Conservation (phyloP, 805 yeast species). For the Allodekkera sacchari region DNA sequence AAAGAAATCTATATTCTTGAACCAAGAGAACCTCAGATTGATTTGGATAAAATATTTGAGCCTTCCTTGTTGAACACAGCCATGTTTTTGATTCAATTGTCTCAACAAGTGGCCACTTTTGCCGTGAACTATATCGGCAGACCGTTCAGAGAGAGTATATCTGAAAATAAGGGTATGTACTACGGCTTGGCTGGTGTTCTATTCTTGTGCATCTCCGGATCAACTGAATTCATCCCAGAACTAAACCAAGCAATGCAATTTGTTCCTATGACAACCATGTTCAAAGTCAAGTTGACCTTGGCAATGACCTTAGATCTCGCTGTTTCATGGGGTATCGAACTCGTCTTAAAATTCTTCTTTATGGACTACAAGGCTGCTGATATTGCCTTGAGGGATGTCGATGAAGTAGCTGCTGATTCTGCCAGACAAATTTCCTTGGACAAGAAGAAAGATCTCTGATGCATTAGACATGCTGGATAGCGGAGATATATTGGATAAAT, state of each 20-base stretch:
- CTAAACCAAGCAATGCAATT: constrained; percentile 85
- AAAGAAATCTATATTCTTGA: constrained; percentile 77
- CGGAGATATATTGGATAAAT: too few species aligned
- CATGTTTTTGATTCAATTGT: constrained; percentile 85
- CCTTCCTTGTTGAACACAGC: constrained; percentile 95
- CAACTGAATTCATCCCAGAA: constrained; percentile 93
- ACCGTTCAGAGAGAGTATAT: constrained; percentile 88
- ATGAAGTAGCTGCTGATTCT: constrained; percentile 12
- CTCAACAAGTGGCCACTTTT: constrained; percentile 95
- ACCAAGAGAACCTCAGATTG: constrained; percentile 87
- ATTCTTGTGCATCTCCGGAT: constrained; percentile 78
- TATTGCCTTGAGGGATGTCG: constrained; percentile 47
- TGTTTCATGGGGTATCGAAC: constrained; percentile 70
- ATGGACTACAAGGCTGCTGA: constrained; percentile 91
- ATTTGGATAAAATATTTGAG: constrained; percentile 76
- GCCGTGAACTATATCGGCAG: constrained; percentile 97
- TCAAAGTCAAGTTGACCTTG: constrained; percentile 70
- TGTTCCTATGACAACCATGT: constrained; percentile 70
- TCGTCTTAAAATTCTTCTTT: constrained; percentile 72
- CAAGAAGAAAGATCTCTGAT: too few species aligned
- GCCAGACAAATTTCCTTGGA: too few species aligned
- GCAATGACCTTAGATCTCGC: constrained; percentile 70
- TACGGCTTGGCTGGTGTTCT: constrained; percentile 91
- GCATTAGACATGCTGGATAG: too few species aligned
- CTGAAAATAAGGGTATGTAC: constrained; percentile 93